Evolutionary conservation across 495 filamentous ascomycete genomes (phyloP).

Genomic region (Platismatia glauca): DNA sequence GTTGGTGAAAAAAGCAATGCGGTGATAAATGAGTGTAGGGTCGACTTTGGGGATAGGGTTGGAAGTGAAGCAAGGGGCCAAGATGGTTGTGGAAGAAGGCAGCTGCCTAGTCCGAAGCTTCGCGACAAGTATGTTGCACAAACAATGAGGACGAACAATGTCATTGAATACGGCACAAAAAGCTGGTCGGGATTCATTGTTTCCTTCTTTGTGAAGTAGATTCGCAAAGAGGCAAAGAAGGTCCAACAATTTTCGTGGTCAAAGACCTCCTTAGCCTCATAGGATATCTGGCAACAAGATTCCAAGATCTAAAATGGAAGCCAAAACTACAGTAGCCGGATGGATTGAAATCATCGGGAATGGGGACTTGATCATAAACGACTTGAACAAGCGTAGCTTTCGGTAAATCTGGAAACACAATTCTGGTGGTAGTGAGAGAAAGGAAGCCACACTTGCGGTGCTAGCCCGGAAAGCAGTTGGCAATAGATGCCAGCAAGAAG

Average conservation of each 20-base stretch:
- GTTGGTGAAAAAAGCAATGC: neutral
- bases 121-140: neutral
- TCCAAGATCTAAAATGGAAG: constrained; percentile 7
- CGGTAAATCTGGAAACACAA: constrained; percentile 12
- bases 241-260: constrained; percentile 12
- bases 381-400: constrained; percentile 1
- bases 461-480: neutral
- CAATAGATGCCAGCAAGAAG: neutral
- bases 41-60: neutral
- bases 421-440: constrained; percentile 9
- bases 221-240: constrained; percentile 2
- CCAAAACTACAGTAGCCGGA: constrained; percentile 13
- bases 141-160: neutral
- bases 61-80: neutral
- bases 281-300: neutral
- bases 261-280: constrained; percentile 14
- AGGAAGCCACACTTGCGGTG: neutral
- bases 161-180: neutral
- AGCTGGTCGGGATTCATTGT: neutral
- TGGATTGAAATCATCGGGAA: neutral
- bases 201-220: neutral
- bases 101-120: neutral
- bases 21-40: neutral
- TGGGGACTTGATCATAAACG: neutral
- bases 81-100: neutral